Percentiles rank a stretch among this genome's conserved stretches.
These are phyloP conservation scores for Podospora didyma DNA, from an alignment of 495 filamentous ascomycete genomes.

Conservation along the genomic window DNA sequence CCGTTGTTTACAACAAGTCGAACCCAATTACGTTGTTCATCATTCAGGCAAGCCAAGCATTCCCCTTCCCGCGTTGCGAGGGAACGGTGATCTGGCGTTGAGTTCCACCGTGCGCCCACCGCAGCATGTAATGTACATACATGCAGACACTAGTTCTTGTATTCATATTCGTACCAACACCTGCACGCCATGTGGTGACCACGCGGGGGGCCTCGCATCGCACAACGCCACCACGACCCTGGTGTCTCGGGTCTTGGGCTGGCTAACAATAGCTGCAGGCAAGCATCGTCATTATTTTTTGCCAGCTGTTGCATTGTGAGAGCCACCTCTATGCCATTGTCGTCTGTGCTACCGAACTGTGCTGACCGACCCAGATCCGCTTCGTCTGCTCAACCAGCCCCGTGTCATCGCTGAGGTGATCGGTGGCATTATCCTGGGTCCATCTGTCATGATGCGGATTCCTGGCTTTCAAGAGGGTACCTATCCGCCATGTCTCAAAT, in stretches of 20 bases:
- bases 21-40: conserved; percentile 95
- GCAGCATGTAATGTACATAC: background rate
- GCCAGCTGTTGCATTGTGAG: conserved; percentile 61
- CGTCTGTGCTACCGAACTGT: background rate
- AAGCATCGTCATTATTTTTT: conserved; percentile 85
- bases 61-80: background rate
- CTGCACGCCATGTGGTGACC: background rate
- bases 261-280: conserved; percentile 51
- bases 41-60: conserved; percentile 69
- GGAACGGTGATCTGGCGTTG: background rate
- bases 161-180: too few relatives aligned
- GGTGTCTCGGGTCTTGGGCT: background rate
- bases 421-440: conserved; percentile 85
- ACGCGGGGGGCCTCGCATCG: background rate
- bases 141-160: too few relatives aligned
- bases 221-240: background rate
- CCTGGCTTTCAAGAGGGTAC: conserved; percentile 72
- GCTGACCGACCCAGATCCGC: conserved; percentile 43
- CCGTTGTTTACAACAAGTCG: conserved; percentile 62
- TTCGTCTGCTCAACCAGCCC: conserved; percentile 84
- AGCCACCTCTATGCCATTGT: background rate
- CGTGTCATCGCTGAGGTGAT: conserved; percentile 96
- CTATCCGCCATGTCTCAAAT: conserved; percentile 27
- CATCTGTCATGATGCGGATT: conserved; percentile 79
- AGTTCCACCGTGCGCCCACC: background rate